phyloP scores from a whole-genome alignment of 192 early-diverging fungal species.

The Coemansia sp. region DNA sequence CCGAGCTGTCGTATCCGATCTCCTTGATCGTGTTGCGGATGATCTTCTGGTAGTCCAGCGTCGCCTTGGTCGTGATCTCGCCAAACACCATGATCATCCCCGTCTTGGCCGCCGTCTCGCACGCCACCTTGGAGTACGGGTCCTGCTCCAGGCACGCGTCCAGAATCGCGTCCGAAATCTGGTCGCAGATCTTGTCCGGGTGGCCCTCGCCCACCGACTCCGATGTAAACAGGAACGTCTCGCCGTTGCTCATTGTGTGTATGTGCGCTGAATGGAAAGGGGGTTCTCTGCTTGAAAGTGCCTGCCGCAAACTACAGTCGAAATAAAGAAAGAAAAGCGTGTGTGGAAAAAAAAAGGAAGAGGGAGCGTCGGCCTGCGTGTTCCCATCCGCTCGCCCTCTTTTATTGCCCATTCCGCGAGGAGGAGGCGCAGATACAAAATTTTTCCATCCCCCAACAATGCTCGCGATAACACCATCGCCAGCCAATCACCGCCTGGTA shows the following conservation, averaged over 20 bases:
- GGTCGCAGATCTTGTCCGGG: constrained; percentile 99
- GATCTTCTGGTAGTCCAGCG: constrained; percentile 98
- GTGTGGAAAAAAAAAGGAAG: not conserved
- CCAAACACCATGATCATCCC: constrained; percentile 99
- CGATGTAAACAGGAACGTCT: constrained; percentile 99
- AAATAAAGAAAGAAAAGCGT: not conserved
- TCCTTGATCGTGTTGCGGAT: constrained; percentile 98
- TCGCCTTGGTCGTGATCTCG: constrained; percentile 99
- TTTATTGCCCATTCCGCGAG: not conserved
- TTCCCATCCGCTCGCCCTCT: not conserved
- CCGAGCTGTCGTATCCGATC: constrained; percentile 98
- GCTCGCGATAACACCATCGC: constrained; percentile 14
- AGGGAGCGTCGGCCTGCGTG: not conserved
- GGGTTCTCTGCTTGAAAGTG: not conserved
- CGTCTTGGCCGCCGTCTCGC: constrained; percentile 99
- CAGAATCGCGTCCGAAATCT: constrained; percentile 98
- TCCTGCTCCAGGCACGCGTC: constrained; percentile 94
- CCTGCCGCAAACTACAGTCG: not conserved
- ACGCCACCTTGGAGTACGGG: constrained; percentile 97
- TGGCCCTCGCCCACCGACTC: constrained; percentile 99
- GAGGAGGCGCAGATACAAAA: not conserved
- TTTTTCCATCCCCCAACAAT: constrained; percentile 4
- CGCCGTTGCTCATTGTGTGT: constrained; percentile 48
- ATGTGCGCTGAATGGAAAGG: not conserved
- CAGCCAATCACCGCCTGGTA: constrained; percentile 16